phyloP scores from a whole-genome alignment of 495 filamentous ascomycete genomes.

The Neurospora sp. region DNA sequence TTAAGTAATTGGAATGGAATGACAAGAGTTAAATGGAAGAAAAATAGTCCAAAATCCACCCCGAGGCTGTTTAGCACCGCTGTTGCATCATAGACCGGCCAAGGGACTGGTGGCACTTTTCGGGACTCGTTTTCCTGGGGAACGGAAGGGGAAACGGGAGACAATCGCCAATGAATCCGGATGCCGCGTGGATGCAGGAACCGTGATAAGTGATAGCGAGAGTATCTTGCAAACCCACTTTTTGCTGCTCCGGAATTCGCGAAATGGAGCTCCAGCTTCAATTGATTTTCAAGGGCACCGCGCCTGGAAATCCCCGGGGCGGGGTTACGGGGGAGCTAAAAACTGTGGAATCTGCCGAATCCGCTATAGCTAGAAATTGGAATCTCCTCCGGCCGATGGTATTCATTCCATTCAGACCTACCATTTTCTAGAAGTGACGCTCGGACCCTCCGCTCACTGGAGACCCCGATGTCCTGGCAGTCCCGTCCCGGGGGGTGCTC shows the following conservation, averaged over 20 bases:
- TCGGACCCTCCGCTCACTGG: not conserved
- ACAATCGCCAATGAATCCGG: not conserved
- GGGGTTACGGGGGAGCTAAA: not conserved
- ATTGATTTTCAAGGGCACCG: not conserved
- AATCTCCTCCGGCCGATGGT: not conserved
- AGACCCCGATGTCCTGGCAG: not conserved
- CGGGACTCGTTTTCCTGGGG: not conserved
- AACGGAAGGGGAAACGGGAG: not conserved
- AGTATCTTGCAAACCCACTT: not conserved
- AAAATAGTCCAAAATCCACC: not conserved
- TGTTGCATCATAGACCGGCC: slow-evolving; percentile 1
- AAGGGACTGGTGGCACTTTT: not conserved
- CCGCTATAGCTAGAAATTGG: not conserved
- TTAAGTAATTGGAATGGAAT: not conserved
- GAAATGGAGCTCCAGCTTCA: not conserved
- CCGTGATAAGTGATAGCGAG: not conserved
- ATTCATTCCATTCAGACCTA: not conserved
- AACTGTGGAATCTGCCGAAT: not conserved
- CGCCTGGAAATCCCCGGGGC: not conserved
- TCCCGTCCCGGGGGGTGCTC: not conserved
- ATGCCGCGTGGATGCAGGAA: not conserved
- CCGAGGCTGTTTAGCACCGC: not conserved
- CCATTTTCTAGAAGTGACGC: not conserved
- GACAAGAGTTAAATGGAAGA: not conserved
- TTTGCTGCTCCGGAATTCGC: not conserved